Base-by-base conservation (phyloP, 306 rosid species). In the Dalbergia oliveri region DNA sequence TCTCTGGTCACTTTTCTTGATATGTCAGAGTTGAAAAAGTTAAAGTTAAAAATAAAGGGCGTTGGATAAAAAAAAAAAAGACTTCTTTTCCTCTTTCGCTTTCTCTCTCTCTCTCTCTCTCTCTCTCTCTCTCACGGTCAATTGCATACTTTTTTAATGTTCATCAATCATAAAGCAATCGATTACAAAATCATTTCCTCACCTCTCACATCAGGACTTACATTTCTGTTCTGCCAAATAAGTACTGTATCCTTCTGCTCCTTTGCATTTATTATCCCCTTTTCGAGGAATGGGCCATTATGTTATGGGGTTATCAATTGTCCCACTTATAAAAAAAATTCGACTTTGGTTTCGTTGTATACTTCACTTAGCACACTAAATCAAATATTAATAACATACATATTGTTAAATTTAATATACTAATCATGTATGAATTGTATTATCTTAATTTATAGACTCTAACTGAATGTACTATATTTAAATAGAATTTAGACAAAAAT, bases 131-230 rank as follows among this genome's bases (percentile, higher is more conserved):
- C 76, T 69, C 82, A 75, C 79, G 67, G 88, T 85, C 88, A 50
- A 58, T 23, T 73, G 65, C 84, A 65, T 58, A 8, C 83, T 75
- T 90, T 79, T 80, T 68, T 56, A 61, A 66, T 66, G 72, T 74
- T 86, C 53, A 80, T 83, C 93, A 94, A 94, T 94, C 94, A 94
- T 94, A 91, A 87, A 94, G 94, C 93, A 90, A 91, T 94, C 92
- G 97, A 94, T 94, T 90, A 94, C 97, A 94, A 91, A 94, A 91
- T 94, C 88, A 94, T 93, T 88, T 94, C 84, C 82, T 88, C 79
- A 82, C 87, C 89, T 79, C 82, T 88, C 93, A 89, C 90, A 90
- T 88, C 94, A 86, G 1, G 13, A 50, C 82, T 78, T 66, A 69
- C 87, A 85, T 87, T 87, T 85, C 88, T 86, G 73, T 82, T 80